phyloP scores from a whole-genome alignment of 768 basidiomycete species.

The Dioszegia crocea region DNA sequence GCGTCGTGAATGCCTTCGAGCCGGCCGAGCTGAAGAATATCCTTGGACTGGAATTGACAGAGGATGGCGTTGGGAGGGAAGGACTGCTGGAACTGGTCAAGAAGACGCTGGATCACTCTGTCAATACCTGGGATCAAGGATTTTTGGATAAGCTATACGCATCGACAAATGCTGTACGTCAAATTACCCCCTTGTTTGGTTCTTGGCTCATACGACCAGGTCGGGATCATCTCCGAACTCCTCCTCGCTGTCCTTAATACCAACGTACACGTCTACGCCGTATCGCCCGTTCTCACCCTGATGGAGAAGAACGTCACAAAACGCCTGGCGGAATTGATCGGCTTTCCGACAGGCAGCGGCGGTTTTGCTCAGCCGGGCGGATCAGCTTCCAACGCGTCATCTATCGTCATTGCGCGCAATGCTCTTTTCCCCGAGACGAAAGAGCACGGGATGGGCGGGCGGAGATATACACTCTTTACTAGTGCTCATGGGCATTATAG shows the following conservation, averaged over 20 bases:
- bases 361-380: constrained; percentile 31
- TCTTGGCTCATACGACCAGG: constrained; percentile 1
- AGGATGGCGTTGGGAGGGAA: constrained; percentile 12
- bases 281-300: constrained; percentile 32
- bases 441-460: constrained; percentile 11
- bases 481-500: constrained; percentile 27
- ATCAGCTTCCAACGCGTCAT: constrained; percentile 23
- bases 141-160: constrained; percentile 40
- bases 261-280: constrained; percentile 36
- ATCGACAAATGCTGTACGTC: constrained; percentile 28
- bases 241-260: constrained; percentile 28
- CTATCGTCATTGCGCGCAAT: constrained; percentile 33
- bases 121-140: constrained; percentile 34
- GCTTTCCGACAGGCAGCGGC: constrained; percentile 13
- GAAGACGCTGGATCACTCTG: constrained; percentile 17
- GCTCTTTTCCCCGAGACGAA: constrained; percentile 24
- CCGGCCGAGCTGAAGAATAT: constrained; percentile 3
- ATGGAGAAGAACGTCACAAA: constrained; percentile 26
- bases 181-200: background rate
- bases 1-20: background rate
- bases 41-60: constrained; percentile 10
- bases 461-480: constrained; percentile 23
- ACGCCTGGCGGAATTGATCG: constrained; percentile 18
- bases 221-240: constrained; percentile 30
- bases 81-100: constrained; percentile 18